These are phyloP conservation scores for Termitomyces sp. DNA, from an alignment of 768 basidiomycete genomes.

Conservation along the genomic window DNA sequence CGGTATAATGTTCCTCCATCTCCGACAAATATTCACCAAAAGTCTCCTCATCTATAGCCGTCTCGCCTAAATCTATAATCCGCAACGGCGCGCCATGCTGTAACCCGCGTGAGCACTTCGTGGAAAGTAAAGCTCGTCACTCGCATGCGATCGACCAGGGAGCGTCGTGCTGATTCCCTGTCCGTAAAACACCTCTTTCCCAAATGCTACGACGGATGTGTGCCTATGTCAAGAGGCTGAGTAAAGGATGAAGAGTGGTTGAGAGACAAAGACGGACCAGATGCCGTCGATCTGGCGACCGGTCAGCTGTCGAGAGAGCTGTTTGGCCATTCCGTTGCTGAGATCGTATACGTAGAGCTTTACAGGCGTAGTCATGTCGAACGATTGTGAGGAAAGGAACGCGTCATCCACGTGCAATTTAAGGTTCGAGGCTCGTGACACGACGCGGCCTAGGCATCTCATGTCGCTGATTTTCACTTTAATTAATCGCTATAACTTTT, in stretches of 20 bases:
- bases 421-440: too few relatives aligned
- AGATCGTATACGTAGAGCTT: constrained; percentile 90
- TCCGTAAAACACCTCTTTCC: constrained; percentile 86
- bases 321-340: constrained; percentile 77
- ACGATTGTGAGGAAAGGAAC: too few relatives aligned
- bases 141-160: constrained; percentile 81
- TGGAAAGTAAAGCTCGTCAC: constrained; percentile 20
- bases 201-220: constrained; percentile 85
- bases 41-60: constrained; percentile 75
- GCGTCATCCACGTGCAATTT: background rate
- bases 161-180: constrained; percentile 68
- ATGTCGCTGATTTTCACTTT: too few relatives aligned
- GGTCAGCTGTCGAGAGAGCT: constrained; percentile 73
- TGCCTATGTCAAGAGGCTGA: constrained; percentile 52
- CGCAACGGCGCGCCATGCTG: constrained; percentile 75
- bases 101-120: background rate
- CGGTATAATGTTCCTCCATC: constrained; percentile 77
- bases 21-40: constrained; percentile 80
- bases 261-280: constrained; percentile 47
- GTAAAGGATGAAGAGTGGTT: background rate
- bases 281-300: constrained; percentile 92
- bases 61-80: constrained; percentile 71
- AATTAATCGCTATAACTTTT: too few relatives aligned
- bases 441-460: too few relatives aligned
- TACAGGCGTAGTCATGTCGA: constrained; percentile 42